phyloP scores from a whole-genome alignment of 768 basidiomycete genomes.

The Cubamyces lactineus region DNA sequence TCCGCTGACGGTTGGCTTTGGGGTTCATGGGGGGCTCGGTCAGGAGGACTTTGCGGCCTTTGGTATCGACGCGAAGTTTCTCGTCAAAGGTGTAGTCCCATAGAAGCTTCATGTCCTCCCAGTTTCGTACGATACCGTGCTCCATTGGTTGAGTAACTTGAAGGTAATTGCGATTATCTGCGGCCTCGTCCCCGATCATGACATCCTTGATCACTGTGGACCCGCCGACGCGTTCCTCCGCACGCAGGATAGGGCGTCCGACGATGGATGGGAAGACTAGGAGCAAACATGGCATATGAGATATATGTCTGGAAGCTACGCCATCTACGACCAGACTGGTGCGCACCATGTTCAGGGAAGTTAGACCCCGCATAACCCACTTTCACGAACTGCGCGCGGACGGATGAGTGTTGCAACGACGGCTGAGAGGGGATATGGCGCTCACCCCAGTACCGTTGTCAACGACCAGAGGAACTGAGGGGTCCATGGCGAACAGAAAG shows the following conservation, averaged over 20 bases:
- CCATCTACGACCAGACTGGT: not conserved
- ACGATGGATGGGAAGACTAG: slow-evolving; percentile 96
- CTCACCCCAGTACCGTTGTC: slow-evolving; percentile 70
- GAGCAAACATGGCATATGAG: not conserved
- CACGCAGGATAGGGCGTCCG: slow-evolving; percentile 95
- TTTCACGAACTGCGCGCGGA: slow-evolving; percentile 55
- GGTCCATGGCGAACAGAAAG: slow-evolving; percentile 36
- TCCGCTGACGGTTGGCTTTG: slow-evolving; percentile 85
- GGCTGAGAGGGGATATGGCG: not conserved
- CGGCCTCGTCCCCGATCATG: slow-evolving; percentile 98
- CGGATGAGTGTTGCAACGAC: slow-evolving; percentile 15
- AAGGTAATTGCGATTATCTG: slow-evolving; percentile 90
- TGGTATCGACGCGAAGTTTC: slow-evolving; percentile 88
- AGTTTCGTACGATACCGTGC: slow-evolving; percentile 97
- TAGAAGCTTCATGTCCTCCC: slow-evolving; percentile 98
- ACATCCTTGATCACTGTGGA: slow-evolving; percentile 90
- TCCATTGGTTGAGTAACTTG: slow-evolving; percentile 99
- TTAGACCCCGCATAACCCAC: slow-evolving; percentile 67
- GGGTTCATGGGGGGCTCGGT: slow-evolving; percentile 99
- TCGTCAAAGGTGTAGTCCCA: slow-evolving; percentile 99
- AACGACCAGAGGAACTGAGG: slow-evolving; percentile 51
- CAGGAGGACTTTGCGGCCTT: slow-evolving; percentile 86
- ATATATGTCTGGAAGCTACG: not conserved
- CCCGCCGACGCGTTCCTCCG: slow-evolving; percentile 88
- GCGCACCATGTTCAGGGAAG: slow-evolving; percentile 62